Conservation (phyloP, 495 filamentous ascomycete genomes). For the Penicillium waksmanii region DNA sequence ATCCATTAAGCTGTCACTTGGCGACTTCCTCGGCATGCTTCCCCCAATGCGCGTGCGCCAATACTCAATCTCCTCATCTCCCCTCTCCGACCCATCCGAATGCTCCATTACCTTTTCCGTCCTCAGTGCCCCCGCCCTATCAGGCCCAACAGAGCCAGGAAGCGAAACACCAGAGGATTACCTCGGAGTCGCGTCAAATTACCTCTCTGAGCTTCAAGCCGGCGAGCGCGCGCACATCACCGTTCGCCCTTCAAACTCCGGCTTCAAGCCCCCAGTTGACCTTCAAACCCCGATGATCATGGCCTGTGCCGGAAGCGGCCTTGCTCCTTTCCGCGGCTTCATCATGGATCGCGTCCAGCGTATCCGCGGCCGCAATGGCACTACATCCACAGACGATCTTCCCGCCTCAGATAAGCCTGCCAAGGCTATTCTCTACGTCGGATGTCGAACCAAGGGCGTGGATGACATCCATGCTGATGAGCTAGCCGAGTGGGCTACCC, state of each 20-base stretch:
- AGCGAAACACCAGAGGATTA: constrained; percentile 39
- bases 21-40: constrained; percentile 67
- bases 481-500: constrained; percentile 57
- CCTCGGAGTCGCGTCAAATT: constrained; percentile 62
- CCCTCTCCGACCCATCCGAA: constrained; percentile 57
- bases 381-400: constrained; percentile 12
- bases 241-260: constrained; percentile 57
- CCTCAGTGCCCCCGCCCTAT: constrained; percentile 59
- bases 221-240: constrained; percentile 66
- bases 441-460: constrained; percentile 58
- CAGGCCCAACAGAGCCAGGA: constrained; percentile 34
- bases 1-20: constrained; percentile 58
- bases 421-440: constrained; percentile 64
- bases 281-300: constrained; percentile 67
- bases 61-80: constrained; percentile 82
- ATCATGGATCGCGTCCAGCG: constrained; percentile 66
- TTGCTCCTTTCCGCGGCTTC: constrained; percentile 75
- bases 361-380: constrained; percentile 50
- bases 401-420: constrained; percentile 45
- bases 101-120: constrained; percentile 71
- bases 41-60: constrained; percentile 76
- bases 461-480: constrained; percentile 67
- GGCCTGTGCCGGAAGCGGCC: constrained; percentile 59
- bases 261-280: constrained; percentile 69
- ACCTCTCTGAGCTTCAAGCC: constrained; percentile 56